phyloP scores from a whole-genome alignment of 2,329 filamentous ascomycete species.

The Aspergillus quadricinctus region DNA sequence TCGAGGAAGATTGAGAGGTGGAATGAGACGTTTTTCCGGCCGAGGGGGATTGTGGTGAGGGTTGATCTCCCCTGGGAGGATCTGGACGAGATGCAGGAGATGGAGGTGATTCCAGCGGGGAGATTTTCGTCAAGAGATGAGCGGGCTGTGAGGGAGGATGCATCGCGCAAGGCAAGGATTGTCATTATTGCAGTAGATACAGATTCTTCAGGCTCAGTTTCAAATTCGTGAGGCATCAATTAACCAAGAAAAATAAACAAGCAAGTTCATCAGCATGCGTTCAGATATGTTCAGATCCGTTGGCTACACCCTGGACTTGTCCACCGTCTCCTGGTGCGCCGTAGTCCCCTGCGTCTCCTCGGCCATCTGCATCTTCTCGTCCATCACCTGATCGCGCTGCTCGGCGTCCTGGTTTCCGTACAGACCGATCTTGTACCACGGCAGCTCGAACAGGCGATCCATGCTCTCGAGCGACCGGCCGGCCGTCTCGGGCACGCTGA shows the following conservation, averaged over 20 bases:
- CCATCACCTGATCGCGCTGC: constrained; percentile 20
- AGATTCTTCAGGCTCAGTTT: background rate
- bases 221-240: background rate
- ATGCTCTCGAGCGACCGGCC: constrained; percentile 57
- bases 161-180: constrained; percentile 22
- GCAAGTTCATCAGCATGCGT: no score
- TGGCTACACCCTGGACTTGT: background rate
- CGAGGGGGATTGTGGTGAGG: constrained; percentile 25
- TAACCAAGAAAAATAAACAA: no score
- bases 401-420: constrained; percentile 30
- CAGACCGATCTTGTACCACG: constrained; percentile 69
- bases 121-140: no score
- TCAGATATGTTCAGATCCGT: no score
- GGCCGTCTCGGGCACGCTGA: constrained; percentile 68
- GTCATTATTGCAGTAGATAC: constrained; percentile 23
- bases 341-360: constrained; percentile 8
- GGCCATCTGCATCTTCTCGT: constrained; percentile 22
- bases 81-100: constrained; percentile 19
- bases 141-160: constrained; percentile 9
- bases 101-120: constrained; percentile 17
- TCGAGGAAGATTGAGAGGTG: constrained; percentile 20
- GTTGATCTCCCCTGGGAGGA: constrained; percentile 28
- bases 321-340: constrained; percentile 17
- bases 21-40: constrained; percentile 28
- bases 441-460: constrained; percentile 66